These are phyloP conservation scores for Nakazawaea peltata DNA, from an alignment of 805 yeast genomes.

Conservation along the genomic window DNA sequence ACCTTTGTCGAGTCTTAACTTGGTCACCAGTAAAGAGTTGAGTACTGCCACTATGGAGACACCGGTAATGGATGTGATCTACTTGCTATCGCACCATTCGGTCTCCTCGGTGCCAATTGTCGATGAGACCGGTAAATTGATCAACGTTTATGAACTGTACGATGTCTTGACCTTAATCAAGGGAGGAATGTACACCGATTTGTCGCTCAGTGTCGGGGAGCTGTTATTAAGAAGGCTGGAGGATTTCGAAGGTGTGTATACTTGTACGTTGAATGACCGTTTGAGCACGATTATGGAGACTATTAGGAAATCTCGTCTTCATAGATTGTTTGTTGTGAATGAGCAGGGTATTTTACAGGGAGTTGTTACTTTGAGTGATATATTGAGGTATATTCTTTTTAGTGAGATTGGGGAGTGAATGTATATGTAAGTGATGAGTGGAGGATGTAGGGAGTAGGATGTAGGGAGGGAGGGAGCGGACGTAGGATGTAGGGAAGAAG, in stretches of 20 bases:
- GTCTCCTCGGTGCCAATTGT: slow-evolving; percentile 92
- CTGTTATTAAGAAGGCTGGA: slow-evolving; percentile 90
- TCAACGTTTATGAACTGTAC: slow-evolving; percentile 92
- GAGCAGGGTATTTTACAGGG: slow-evolving; percentile 71
- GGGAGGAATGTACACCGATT: slow-evolving; percentile 89
- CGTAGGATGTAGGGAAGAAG: too few species aligned
- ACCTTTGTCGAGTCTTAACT: slow-evolving; percentile 45
- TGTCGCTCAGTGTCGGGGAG: slow-evolving; percentile 89
- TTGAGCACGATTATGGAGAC: slow-evolving; percentile 88
- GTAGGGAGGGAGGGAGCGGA: too few species aligned
- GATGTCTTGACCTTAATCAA: slow-evolving; percentile 89
- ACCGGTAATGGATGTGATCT: slow-evolving; percentile 91
- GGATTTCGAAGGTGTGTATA: slow-evolving; percentile 96
- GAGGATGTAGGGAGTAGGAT: too few species aligned
- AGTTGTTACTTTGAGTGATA: slow-evolving; percentile 87
- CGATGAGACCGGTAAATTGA: slow-evolving; percentile 59
- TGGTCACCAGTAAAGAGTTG: slow-evolving; percentile 59
- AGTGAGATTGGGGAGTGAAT: too few species aligned
- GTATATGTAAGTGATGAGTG: too few species aligned
- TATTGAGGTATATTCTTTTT: slow-evolving; percentile 70
- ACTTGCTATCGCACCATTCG: slow-evolving; percentile 65
- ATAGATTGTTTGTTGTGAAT: slow-evolving; percentile 88
- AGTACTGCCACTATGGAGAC: slow-evolving; percentile 82
- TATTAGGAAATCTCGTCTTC: slow-evolving; percentile 82
- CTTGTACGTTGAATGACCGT: slow-evolving; percentile 84